phyloP scores from a whole-genome alignment of 352 stramenopile genomes.

The Pythium sp. region DNA sequence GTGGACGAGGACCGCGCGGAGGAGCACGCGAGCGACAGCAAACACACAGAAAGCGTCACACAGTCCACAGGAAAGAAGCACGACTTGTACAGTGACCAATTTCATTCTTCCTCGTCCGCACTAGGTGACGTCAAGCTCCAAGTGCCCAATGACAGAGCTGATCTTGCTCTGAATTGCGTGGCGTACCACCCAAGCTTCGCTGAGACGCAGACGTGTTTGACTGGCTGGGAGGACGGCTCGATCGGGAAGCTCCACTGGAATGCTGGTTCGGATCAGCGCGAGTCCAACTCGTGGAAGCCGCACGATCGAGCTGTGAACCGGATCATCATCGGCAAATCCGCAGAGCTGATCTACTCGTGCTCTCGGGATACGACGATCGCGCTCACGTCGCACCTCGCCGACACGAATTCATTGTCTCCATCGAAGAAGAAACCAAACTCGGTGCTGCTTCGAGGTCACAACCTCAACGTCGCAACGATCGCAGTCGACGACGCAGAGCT shows the following conservation, averaged over 20 bases:
- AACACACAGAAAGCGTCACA: background rate
- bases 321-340: conserved; percentile 39
- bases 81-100: conserved; percentile 3
- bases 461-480: conserved; percentile 71
- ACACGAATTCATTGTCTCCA: conserved; percentile 4
- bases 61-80: conserved; percentile 8
- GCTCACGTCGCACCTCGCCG: conserved; percentile 29
- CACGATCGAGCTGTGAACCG: conserved; percentile 65
- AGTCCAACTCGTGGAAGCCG: conserved; percentile 35
- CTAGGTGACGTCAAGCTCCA: background rate
- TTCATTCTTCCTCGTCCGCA: background rate
- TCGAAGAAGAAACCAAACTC: conserved; percentile 21
- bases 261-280: background rate
- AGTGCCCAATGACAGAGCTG: background rate
- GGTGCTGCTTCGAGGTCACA: conserved; percentile 41
- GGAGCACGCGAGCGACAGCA: background rate
- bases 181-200: conserved; percentile 29
- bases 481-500: conserved; percentile 48
- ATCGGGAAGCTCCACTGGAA: conserved; percentile 48
- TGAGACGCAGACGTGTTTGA: conserved; percentile 32
- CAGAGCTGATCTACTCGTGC: conserved; percentile 63
- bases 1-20: conserved; percentile 20
- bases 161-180: conserved; percentile 52
- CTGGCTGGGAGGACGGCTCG: conserved; percentile 74
- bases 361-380: conserved; percentile 74